These are phyloP conservation scores for Monotropa hypopitys DNA, from an alignment of 179 eudicot species.

Conservation along the genomic window DNA sequence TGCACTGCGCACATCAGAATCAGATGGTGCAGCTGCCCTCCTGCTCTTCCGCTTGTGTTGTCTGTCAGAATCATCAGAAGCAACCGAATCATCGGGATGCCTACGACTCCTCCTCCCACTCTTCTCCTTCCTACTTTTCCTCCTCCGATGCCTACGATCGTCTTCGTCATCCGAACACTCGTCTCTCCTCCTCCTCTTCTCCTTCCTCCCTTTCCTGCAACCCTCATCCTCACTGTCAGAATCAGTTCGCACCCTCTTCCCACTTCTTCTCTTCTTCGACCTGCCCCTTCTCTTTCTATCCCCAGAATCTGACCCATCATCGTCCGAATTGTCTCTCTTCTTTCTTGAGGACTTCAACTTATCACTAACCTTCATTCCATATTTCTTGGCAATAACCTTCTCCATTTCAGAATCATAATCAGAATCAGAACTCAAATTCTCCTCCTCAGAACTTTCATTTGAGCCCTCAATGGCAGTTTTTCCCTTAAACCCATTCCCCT, in stretches of 20 bases:
- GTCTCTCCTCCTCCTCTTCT: constrained; percentile 56
- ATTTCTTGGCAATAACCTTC: constrained; percentile 51
- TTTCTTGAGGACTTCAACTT: constrained; percentile 26
- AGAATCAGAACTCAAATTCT: constrained; percentile 77
- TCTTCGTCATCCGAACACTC: constrained; percentile 60
- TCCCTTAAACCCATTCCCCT: constrained; percentile 37
- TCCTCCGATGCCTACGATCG: constrained; percentile 31
- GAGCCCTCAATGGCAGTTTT: constrained; percentile 31
- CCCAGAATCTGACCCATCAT: constrained; percentile 34
- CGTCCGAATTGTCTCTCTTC: constrained; percentile 41
- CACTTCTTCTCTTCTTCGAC: constrained; percentile 57
- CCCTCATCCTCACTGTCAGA: constrained; percentile 46
- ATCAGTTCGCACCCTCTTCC: constrained; percentile 35
- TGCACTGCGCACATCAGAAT: constrained; percentile 49
- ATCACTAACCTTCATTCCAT: constrained; percentile 38
- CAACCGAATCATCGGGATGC: constrained; percentile 42
- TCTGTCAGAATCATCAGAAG: constrained; percentile 42
- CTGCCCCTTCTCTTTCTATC: constrained; percentile 53
- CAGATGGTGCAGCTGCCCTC: constrained; percentile 42
- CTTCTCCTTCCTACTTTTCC: constrained; percentile 69
- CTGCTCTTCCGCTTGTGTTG: constrained; percentile 54
- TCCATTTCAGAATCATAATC: constrained; percentile 80
- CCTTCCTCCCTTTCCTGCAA: constrained; percentile 41
- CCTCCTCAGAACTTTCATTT: constrained; percentile 61
- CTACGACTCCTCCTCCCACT: constrained; percentile 68